Percentiles rank a stretch among this genome's conserved stretches.
phyloP scores from a whole-genome alignment of 2,329 filamentous ascomycete species.

The Neofusicoccum umdonicola region DNA sequence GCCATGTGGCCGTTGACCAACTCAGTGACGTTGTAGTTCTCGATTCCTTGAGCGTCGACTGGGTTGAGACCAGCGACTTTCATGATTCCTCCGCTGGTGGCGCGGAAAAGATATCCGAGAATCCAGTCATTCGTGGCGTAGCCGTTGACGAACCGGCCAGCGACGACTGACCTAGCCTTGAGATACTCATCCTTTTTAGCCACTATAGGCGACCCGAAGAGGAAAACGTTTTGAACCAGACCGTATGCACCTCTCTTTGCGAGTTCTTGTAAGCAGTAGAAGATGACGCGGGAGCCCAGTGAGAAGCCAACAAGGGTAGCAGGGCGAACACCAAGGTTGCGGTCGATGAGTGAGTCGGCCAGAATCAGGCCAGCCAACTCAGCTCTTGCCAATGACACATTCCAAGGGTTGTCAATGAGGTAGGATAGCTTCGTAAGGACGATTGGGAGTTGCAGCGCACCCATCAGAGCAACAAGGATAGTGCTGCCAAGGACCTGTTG shows the following conservation, averaged over 20 bases:
- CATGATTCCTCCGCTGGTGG: conserved; percentile 89
- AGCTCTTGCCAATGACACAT: conserved; percentile 88
- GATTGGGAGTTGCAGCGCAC: conserved; percentile 85
- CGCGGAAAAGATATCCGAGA: conserved; percentile 85
- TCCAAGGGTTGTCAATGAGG: conserved; percentile 97
- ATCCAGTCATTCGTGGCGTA: conserved; percentile 98
- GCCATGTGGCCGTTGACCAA: conserved; percentile 92
- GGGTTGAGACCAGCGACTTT: conserved; percentile 79
- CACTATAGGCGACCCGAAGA: conserved; percentile 90
- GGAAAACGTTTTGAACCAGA: conserved; percentile 88
- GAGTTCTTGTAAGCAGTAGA: conserved; percentile 84
- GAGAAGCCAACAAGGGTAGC: conserved; percentile 95
- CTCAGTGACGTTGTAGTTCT: conserved; percentile 86
- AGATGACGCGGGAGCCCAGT: conserved; percentile 86
- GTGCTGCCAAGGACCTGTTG: conserved; percentile 94
- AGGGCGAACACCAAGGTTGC: conserved; percentile 85
- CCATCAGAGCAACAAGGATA: conserved; percentile 85
- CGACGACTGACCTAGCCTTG: conserved; percentile 75
- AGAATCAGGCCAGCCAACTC: conserved; percentile 86
- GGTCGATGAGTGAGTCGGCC: conserved; percentile 88
- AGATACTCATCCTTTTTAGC: conserved; percentile 88
- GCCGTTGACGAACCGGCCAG: conserved; percentile 91
- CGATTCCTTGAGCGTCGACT: conserved; percentile 76
- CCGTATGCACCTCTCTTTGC: conserved; percentile 80
- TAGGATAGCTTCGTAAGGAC: conserved; percentile 92